phyloP scores from a whole-genome alignment of 805 yeast species.

The Candida hungchunana region DNA sequence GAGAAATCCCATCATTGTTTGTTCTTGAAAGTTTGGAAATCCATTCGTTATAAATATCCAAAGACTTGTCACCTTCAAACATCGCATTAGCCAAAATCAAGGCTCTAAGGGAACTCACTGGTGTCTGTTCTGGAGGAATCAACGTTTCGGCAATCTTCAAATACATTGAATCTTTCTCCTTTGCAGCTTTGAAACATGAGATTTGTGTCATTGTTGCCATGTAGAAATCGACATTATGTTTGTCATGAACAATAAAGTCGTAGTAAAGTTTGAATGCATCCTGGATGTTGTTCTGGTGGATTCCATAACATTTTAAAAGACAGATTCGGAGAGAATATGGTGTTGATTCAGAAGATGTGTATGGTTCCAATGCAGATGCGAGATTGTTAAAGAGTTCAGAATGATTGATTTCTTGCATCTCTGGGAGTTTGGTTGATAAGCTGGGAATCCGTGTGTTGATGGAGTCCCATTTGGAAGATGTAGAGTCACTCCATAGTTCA shows the following conservation, averaged over 20 bases:
- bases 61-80: constrained; percentile 35
- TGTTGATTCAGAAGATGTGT: background rate
- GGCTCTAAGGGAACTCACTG: constrained; percentile 32
- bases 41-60: constrained; percentile 43
- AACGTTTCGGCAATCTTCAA: constrained; percentile 36
- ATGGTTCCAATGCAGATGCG: constrained; percentile 6
- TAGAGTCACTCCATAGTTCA: constrained; percentile 7
- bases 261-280: constrained; percentile 19
- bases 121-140: constrained; percentile 27
- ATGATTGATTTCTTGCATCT: constrained; percentile 6
- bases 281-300: constrained; percentile 8
- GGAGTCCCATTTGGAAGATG: constrained; percentile 1
- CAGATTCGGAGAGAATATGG: constrained; percentile 5
- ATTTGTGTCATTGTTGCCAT: constrained; percentile 39
- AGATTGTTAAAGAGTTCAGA: constrained; percentile 2
- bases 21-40: constrained; percentile 35
- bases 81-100: constrained; percentile 39
- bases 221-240: constrained; percentile 36
- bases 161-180: constrained; percentile 26
- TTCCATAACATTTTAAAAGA: constrained; percentile 16
- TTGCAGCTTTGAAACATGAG: constrained; percentile 38
- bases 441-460: constrained; percentile 5
- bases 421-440: background rate
- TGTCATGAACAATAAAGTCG: constrained; percentile 36
- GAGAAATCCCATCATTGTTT: constrained; percentile 34